Base-by-base conservation (phyloP, 1,284 basidiomycete genomes). In the Ganoderma sinense region DNA sequence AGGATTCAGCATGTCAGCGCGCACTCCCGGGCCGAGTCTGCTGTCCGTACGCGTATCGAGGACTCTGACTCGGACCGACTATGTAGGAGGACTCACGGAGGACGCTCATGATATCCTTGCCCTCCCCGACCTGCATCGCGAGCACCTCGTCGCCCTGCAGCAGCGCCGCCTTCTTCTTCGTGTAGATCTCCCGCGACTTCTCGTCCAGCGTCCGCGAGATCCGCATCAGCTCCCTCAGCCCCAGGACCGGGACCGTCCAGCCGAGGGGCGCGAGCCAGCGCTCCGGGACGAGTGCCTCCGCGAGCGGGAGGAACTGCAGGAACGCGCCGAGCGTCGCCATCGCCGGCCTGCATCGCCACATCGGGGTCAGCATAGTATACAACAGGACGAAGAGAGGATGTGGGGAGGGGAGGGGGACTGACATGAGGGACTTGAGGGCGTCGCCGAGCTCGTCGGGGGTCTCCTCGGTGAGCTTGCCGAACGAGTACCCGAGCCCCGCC, bases 51-150 rank as follows among this genome's bases (percentile, higher is more conserved):
- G n/a, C n/a, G n/a, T n/a, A n/a, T n/a, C n/a, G n/a, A n/a, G n/a
- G n/a, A n/a, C n/a, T n/a, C n/a, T n/a, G n/a, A n/a, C n/a, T n/a
- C n/a, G n/a, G n/a, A n/a, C n/a, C n/a, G n/a, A n/a, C n/a, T n/a
- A 14, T 31, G 40, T 26, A 36, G 10, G 23, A 18, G 5, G 36
- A 77, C 82, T 45, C 69, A 84, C 84, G 78, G 14, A 87, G 73
- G 60, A 83, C 80, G 67, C 83, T 86, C 65, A 87, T 80, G 56
- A 86, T 80, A 74, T 87, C 85, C 59, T 83, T 84, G 20, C 81
- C 83, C 51, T 72, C 73, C 1, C 79, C 82, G 58, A 82, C 72
- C 64, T 83, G 79, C 13, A 73, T 67, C 7, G 71, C 53, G 1
- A 82, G 67, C 11, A 73, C 79, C n/a, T 81, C 78, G 33, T 83